phyloP scores from a whole-genome alignment of 495 filamentous ascomycete species.

The Cetradonia linearis region DNA sequence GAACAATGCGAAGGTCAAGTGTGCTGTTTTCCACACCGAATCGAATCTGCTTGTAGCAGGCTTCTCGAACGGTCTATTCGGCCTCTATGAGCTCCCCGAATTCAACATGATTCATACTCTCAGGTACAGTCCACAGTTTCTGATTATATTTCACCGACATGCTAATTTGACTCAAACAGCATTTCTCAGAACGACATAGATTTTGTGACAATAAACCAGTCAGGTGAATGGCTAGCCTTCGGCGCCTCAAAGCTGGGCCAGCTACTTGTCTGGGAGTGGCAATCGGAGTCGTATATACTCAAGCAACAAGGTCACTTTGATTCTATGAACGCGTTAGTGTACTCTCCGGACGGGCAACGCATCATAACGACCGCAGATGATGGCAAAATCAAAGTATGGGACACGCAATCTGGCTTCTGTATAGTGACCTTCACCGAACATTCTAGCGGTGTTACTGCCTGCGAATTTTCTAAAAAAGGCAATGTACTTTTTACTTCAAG shows the following conservation, averaged over 20 bases:
- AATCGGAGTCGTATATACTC: constrained; percentile 97
- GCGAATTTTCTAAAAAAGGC: constrained; percentile 86
- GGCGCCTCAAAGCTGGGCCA: constrained; percentile 94
- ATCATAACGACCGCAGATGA: constrained; percentile 91
- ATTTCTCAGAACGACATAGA: constrained; percentile 96
- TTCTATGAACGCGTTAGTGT: constrained; percentile 85
- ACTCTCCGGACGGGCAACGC: constrained; percentile 86
- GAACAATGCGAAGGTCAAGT: constrained; percentile 75
- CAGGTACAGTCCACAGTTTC: constrained; percentile 33
- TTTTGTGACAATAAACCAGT: constrained; percentile 81
- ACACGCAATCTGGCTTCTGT: constrained; percentile 90
- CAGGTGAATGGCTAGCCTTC: constrained; percentile 95
- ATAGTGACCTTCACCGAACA: constrained; percentile 98
- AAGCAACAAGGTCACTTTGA: constrained; percentile 98
- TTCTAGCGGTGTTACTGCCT: constrained; percentile 88
- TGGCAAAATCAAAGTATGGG: constrained; percentile 98
- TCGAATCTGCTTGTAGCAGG: constrained; percentile 83
- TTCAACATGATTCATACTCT: constrained; percentile 89
- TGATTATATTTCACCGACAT: neutral
- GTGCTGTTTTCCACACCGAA: constrained; percentile 74
- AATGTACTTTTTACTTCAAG: constrained; percentile 92
- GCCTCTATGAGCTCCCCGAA: constrained; percentile 90
- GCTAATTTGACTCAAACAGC: constrained; percentile 40
- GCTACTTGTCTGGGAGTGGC: constrained; percentile 97
- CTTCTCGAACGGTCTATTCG: constrained; percentile 89